A percentile compares a stretch with the other conserved stretches of the same genome.
phyloP scores from a whole-genome alignment of 495 filamentous ascomycete genomes.

The Penicillium herquei region DNA sequence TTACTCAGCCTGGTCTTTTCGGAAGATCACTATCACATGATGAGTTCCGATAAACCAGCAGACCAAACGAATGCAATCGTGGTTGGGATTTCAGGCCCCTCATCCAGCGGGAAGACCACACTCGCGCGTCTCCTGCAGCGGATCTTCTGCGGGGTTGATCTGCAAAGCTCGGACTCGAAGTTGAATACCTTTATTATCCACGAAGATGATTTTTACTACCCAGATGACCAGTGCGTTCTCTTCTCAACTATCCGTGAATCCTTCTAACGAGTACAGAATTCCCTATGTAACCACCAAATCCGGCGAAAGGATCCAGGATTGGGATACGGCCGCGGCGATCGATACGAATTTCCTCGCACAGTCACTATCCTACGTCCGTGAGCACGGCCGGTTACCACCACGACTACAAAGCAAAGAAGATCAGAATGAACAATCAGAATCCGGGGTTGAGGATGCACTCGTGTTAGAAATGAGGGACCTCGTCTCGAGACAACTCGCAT shows the following conservation, averaged over 20 bases:
- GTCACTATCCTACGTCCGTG: conserved; percentile 61
- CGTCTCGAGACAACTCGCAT: conserved; percentile 6
- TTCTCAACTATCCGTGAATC: neutral
- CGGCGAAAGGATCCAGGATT: conserved; percentile 65
- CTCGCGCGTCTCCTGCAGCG: conserved; percentile 69
- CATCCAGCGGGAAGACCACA: conserved; percentile 79
- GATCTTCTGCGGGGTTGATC: conserved; percentile 51
- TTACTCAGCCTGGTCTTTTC: neutral
- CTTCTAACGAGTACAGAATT: conserved; percentile 35
- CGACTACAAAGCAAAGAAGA: conserved; percentile 72
- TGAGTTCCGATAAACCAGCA: conserved; percentile 6
- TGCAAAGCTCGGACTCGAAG: neutral
- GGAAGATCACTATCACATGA: neutral
- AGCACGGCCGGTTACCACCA: conserved; percentile 63
- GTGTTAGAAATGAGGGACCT: conserved; percentile 18
- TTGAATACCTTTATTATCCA: conserved; percentile 72
- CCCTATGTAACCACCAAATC: conserved; percentile 45
- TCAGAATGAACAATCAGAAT: conserved; percentile 62
- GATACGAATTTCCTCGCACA: conserved; percentile 61
- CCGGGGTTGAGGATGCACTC: conserved; percentile 33
- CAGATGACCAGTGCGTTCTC: conserved; percentile 61
- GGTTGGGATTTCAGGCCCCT: conserved; percentile 72
- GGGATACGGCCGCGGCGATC: conserved; percentile 79
- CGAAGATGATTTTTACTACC: conserved; percentile 87
- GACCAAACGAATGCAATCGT: conserved; percentile 44